These are phyloP conservation scores for Ophiostoma sp. DNA, from an alignment of 2,329 filamentous ascomycete genomes.

Conservation along the genomic window DNA sequence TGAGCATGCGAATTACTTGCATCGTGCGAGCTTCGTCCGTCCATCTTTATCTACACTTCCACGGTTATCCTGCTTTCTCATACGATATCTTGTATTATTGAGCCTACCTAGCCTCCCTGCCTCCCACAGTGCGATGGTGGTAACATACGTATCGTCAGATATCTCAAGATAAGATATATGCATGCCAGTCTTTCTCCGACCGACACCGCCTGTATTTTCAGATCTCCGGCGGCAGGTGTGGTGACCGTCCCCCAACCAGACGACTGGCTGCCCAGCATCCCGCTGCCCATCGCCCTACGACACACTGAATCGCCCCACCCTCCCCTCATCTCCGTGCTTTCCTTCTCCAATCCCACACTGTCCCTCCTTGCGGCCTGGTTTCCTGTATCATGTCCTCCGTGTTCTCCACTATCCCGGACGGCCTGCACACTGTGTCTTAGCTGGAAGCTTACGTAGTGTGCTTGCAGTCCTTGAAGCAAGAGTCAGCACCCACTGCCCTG, in stretches of 20 bases:
- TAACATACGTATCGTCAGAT: too few relatives aligned
- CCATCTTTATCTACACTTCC: background rate
- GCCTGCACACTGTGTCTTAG: conserved; percentile 12
- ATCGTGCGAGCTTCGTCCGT: background rate
- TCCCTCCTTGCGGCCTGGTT: background rate
- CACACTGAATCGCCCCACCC: background rate
- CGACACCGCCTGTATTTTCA: too few relatives aligned
- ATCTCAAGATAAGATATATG: too few relatives aligned
- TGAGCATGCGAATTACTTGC: background rate
- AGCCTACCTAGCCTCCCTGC: too few relatives aligned
- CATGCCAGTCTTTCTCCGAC: too few relatives aligned
- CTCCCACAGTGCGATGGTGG: too few relatives aligned
- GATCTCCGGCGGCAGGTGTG: too few relatives aligned
- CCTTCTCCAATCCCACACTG: conserved; percentile 7
- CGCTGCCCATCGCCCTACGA: background rate
- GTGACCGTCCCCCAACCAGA: too few relatives aligned
- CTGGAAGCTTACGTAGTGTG: background rate
- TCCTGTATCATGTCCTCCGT: conserved; percentile 11
- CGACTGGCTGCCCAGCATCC: too few relatives aligned
- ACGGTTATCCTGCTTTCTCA: too few relatives aligned
- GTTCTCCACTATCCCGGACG: conserved; percentile 1
- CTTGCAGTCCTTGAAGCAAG: background rate
- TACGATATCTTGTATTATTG: too few relatives aligned
- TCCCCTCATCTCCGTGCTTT: background rate
- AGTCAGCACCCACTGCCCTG: background rate